Evolutionary conservation across 306 rosid species (phyloP).

Genomic region (Dalbergia oliveri): DNA sequence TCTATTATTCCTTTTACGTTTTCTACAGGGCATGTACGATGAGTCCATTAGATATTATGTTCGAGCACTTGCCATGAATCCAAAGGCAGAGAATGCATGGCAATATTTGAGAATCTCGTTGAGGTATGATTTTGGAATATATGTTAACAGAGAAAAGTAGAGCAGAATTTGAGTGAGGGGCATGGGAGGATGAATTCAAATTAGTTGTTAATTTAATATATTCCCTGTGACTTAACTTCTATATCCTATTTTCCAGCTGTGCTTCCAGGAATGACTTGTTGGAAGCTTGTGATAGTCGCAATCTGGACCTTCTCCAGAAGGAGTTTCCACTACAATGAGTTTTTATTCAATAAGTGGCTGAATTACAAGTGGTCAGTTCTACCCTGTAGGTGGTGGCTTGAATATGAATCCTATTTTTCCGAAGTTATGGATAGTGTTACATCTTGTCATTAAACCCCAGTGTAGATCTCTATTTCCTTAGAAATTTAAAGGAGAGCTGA

Average conservation of each 20-base stretch:
- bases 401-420: conserved; percentile 25
- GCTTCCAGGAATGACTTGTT: conserved; percentile 96
- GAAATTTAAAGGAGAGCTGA: conserved; percentile 26
- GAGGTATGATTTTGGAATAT: conserved; percentile 61
- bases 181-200: conserved; percentile 12
- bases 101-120: conserved; percentile 93
- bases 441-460: conserved; percentile 16
- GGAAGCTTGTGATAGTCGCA: conserved; percentile 92
- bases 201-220: conserved; percentile 11
- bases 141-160: background rate
- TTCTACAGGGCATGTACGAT: conserved; percentile 82
- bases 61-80: conserved; percentile 97
- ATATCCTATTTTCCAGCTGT: conserved; percentile 68
- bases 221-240: background rate
- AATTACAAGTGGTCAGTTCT: conserved; percentile 23
- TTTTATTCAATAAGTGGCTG: conserved; percentile 13
- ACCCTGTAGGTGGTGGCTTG: conserved; percentile 24
- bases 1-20: conserved; percentile 27
- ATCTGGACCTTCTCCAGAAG: conserved; percentile 92
- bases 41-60: conserved; percentile 94
- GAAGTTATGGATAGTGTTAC: conserved; percentile 16
- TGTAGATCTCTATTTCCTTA: conserved; percentile 25
- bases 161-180: background rate
- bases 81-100: conserved; percentile 98
- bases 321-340: conserved; percentile 80